Base-by-base conservation (phyloP, 164 flowering plant genomes). In the Amborella trichopoda region DNA sequence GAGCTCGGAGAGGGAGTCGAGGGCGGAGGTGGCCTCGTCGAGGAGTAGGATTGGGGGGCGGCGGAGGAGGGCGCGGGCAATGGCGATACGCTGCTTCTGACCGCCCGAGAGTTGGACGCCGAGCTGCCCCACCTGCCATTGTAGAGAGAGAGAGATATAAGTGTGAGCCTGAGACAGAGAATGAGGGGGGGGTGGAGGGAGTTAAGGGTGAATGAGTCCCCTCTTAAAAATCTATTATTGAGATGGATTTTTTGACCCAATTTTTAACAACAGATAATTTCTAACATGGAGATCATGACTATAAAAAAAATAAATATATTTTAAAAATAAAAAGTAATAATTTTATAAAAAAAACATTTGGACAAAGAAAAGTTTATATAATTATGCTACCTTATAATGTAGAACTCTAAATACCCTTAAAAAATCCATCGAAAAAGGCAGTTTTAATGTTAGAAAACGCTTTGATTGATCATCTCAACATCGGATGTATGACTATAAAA, bases 1-100 rank as follows among this genome's bases (percentile, higher is more conserved):
- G n/a, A n/a, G n/a, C 39, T 67, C 67, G 0, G 64, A 50, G 5
- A 47, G 53, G 23, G 58, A 53, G 26, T 67, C 71, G 23, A 67
- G 34, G 13, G 67, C 71, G 38, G 64, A 54, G 1, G 71, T 67
- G 9, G 67, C 71, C 51, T 62, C 71, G 40, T 66, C 67, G 3
- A 66, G 61, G 6, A 66, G 43, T 1, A 62, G 57, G 32, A 62
- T 58, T 48, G 8, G 54, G 4, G 71, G 64, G 23, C 54, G 58
- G 41, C 54, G 53, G 19, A 66, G 12, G 39, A 66, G 19, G 2
- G 63, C 67, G 9, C 70, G 32, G 2, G 70, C 70, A 28, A 66
- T 62, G 25, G 66, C 63, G 3, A 66, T 42, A 26, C 67, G 45
- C 23, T 61, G 66, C 45, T 58, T 61, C 30, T 61, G 67, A 23